A percentile compares a stretch with the other conserved stretches of the same genome.
These are phyloP conservation scores for Typha latifolia DNA, from an alignment of 176 grass and related monocot genomes.

Conservation along the genomic window DNA sequence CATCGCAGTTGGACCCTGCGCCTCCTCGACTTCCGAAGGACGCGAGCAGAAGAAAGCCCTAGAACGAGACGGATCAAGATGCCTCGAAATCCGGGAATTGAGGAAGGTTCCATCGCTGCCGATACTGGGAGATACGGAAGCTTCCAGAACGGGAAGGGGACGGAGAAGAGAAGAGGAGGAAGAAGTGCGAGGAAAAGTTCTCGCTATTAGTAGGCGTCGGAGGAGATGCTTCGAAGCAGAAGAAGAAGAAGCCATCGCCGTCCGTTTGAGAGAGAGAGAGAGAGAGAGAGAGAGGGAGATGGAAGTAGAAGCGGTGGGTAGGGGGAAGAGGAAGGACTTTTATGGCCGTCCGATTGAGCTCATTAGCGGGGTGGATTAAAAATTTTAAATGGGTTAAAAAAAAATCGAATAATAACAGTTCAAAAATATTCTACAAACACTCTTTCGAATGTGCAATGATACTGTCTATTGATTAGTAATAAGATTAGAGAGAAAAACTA, in stretches of 20 bases:
- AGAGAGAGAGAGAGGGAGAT: neutral
- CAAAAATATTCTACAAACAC: no score
- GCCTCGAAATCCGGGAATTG: slow-evolving; percentile 3
- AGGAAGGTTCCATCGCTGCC: slow-evolving; percentile 25
- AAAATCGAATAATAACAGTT: no score
- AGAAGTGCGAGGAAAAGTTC: neutral
- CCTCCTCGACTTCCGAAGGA: slow-evolving; percentile 20
- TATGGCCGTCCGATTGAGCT: no score
- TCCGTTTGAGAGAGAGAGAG: neutral
- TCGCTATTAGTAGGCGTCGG: slow-evolving; percentile 10
- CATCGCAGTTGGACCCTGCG: slow-evolving; percentile 19
- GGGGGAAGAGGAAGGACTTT: no score
- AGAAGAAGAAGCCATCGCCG: slow-evolving; percentile 17
- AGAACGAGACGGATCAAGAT: neutral
- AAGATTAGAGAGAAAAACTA: no score
- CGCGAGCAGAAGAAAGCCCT: slow-evolving; percentile 45
- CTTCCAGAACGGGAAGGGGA: neutral
- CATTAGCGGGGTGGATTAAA: no score
- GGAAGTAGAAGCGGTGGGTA: neutral
- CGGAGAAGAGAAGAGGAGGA: neutral
- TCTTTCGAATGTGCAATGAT: no score
- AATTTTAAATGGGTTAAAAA: no score
- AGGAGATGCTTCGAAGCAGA: slow-evolving; percentile 14
- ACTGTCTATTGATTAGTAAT: no score
- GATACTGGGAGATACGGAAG: neutral